Percentiles rank a stretch among this genome's conserved stretches.
Conservation (phyloP, 202 grass and related monocot species). For the Carex sylvatica region DNA sequence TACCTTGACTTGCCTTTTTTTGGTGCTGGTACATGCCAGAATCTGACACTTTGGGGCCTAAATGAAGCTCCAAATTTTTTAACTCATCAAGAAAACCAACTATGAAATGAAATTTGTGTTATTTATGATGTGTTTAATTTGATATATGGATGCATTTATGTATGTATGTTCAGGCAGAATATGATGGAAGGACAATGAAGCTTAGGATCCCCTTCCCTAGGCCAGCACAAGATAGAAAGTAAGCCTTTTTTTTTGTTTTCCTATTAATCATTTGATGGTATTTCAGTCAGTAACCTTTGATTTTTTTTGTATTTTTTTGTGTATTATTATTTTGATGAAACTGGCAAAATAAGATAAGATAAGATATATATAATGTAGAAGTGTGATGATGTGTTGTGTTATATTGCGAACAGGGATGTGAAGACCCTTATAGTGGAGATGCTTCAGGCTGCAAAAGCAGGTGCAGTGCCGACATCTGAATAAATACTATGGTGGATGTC, state of each 20-base stretch:
- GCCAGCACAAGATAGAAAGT: constrained; percentile 83
- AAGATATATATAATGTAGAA: neutral
- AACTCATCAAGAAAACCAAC: neutral
- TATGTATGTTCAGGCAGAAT: constrained; percentile 53
- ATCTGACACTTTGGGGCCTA: neutral
- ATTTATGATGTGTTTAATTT: constrained; percentile 10
- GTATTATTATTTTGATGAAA: neutral
- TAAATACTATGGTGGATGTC: constrained; percentile 9
- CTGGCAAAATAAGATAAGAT: neutral
- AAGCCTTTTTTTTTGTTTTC: neutral
- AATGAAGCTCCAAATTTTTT: neutral
- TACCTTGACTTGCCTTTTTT: too few relatives aligned
- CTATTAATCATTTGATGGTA: constrained; percentile 9
- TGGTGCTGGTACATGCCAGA: neutral
- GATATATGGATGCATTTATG: constrained; percentile 26
- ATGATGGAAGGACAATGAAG: constrained; percentile 66
- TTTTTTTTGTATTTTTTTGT: constrained; percentile 7
- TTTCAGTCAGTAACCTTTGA: neutral
- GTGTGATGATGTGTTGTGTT: neutral
- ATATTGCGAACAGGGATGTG: constrained; percentile 56
- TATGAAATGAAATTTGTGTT: neutral
- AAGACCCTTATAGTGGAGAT: constrained; percentile 95
- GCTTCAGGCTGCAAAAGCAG: constrained; percentile 73
- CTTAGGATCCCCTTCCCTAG: constrained; percentile 86
- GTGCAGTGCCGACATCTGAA: constrained; percentile 14